These are phyloP conservation scores for Monosporascus ibericus DNA, from an alignment of 2,329 filamentous ascomycete species.

Conservation along the genomic window DNA sequence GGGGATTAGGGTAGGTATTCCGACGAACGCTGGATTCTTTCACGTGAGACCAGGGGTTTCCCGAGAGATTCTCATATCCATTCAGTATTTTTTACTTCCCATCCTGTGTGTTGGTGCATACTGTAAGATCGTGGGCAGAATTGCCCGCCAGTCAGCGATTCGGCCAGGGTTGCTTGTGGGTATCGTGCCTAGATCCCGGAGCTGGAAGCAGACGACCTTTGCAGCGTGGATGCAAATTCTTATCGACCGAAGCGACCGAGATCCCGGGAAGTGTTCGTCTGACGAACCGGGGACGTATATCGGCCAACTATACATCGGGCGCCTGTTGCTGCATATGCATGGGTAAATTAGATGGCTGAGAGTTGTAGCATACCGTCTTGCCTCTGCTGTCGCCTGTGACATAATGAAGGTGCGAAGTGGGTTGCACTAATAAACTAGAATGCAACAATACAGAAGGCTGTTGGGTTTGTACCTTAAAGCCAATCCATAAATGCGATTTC, in stretches of 20 bases:
- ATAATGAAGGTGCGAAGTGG: background rate
- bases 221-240: background rate
- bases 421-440: background rate
- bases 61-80: background rate
- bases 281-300: background rate
- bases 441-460: background rate
- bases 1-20: background rate
- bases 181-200: background rate
- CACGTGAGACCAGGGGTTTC: background rate
- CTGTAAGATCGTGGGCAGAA: background rate
- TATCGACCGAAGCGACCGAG: background rate
- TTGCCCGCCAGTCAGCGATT: too few species aligned
- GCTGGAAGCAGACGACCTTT: background rate
- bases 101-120: too few species aligned
- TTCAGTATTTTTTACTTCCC: background rate
- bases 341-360: background rate
- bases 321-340: background rate
- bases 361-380: background rate
- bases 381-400: too few species aligned
- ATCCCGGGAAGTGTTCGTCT: background rate
- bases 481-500: background rate
- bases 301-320: background rate
- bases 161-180: background rate
- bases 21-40: background rate
- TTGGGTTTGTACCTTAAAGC: background rate